phyloP scores from a whole-genome alignment of 495 filamentous ascomycete species.

The Aspergillus heteromorphus region DNA sequence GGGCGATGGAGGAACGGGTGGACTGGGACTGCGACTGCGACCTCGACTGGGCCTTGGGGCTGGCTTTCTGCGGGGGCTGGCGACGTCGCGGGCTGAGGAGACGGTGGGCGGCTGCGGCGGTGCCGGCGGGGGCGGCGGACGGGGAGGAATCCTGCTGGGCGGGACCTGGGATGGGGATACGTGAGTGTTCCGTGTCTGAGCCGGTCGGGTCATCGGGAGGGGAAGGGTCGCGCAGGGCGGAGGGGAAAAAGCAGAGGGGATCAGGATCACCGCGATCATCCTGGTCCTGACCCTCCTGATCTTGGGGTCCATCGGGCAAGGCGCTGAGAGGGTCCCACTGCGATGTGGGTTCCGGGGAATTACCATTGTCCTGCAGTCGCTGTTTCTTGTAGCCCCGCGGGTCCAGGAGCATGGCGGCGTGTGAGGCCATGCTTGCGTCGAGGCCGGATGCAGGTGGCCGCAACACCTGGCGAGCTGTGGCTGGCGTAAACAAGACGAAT shows the following conservation, averaged over 20 bases:
- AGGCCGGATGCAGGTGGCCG: slow-evolving; percentile 6
- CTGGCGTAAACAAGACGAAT: background rate
- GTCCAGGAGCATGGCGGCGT: slow-evolving; percentile 40
- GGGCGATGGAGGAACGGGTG: slow-evolving; percentile 4
- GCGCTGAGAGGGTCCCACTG: background rate
- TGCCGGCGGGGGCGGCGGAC: slow-evolving; percentile 25
- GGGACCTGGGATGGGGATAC: slow-evolving; percentile 12
- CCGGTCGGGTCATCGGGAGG: slow-evolving; percentile 15
- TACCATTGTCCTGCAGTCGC: slow-evolving; percentile 31
- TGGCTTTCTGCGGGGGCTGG: slow-evolving; percentile 4
- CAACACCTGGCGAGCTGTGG: slow-evolving; percentile 5
- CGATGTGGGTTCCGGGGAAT: slow-evolving; percentile 8
- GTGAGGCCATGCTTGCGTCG: slow-evolving; percentile 31
- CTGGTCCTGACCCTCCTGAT: too few relatives aligned
- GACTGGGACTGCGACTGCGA: slow-evolving; percentile 5
- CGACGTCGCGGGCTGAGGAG: slow-evolving; percentile 16
- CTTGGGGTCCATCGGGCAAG: background rate
- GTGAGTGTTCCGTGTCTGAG: slow-evolving; percentile 22
- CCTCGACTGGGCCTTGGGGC: slow-evolving; percentile 1
- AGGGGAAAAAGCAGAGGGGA: background rate
- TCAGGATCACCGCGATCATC: background rate
- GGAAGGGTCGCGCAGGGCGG: slow-evolving; percentile 11
- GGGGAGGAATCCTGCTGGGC: slow-evolving; percentile 14
- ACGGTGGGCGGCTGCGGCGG: slow-evolving; percentile 18
- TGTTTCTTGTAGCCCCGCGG: slow-evolving; percentile 35